Percentiles rank a stretch among this genome's conserved stretches.
phyloP scores from a whole-genome alignment of 2,329 filamentous ascomycete genomes.

The Rugonectria rugulosa region DNA sequence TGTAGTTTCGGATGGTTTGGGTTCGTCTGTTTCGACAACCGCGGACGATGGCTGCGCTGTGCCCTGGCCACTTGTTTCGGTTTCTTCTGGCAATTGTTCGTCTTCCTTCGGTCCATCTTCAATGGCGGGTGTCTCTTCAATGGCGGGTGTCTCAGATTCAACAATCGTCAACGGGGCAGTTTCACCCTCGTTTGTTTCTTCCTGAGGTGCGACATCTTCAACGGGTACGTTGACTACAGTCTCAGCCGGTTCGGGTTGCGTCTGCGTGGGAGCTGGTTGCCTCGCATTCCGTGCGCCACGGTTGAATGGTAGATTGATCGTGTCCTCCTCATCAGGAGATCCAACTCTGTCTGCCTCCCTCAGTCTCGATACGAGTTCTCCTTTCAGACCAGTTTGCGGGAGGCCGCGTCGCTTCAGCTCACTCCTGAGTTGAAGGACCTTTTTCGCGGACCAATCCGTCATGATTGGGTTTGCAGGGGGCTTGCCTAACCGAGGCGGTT shows the following conservation, averaged over 20 bases:
- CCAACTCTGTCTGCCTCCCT: slow-evolving; percentile 30
- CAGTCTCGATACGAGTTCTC: slow-evolving; percentile 74
- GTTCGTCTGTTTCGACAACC: slow-evolving; percentile 14
- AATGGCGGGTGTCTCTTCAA: neutral
- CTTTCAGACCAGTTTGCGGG: slow-evolving; percentile 72
- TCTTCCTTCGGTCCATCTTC: no score
- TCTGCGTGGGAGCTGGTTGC: slow-evolving; percentile 13
- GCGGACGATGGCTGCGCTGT: slow-evolving; percentile 4
- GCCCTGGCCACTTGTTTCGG: slow-evolving; percentile 17
- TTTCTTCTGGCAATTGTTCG: slow-evolving; percentile 8
- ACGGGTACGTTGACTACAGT: slow-evolving; percentile 5
- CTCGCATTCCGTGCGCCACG: slow-evolving; percentile 24
- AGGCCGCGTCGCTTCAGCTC: slow-evolving; percentile 79
- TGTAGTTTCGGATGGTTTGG: slow-evolving; percentile 10
- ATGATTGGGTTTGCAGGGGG: slow-evolving; percentile 43
- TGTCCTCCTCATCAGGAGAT: slow-evolving; percentile 7
- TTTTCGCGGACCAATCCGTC: slow-evolving; percentile 66
- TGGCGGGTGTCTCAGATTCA: slow-evolving; percentile 8
- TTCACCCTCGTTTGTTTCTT: slow-evolving; percentile 2
- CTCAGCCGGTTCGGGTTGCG: slow-evolving; percentile 26
- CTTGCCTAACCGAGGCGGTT: slow-evolving; percentile 15
- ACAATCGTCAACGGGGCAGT: neutral
- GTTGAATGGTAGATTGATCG: slow-evolving; percentile 19
- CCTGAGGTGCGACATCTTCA: slow-evolving; percentile 5
- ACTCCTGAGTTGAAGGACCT: slow-evolving; percentile 77